phyloP scores from a whole-genome alignment of 2,329 filamentous ascomycete species.

The Penicillium sp. region DNA sequence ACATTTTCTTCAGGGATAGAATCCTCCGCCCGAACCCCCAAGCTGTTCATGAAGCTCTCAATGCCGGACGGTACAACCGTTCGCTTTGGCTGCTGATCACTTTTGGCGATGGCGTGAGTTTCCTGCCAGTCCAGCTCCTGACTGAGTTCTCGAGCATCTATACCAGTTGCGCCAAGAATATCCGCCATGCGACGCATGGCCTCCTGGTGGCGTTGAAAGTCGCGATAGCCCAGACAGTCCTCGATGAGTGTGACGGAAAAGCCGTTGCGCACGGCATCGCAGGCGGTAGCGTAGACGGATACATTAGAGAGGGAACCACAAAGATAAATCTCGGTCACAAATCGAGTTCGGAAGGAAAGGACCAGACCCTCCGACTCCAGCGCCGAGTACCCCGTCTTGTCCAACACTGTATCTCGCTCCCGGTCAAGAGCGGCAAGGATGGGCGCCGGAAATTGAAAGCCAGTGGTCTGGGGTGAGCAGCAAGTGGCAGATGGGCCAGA shows the following conservation, averaged over 20 bases:
- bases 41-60: constrained; percentile 40
- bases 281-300: constrained; percentile 86
- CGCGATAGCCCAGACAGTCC: constrained; percentile 84
- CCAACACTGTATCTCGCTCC: constrained; percentile 57
- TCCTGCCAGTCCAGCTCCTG: constrained; percentile 49
- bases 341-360: constrained; percentile 75
- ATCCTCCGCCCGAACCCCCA: constrained; percentile 32
- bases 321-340: constrained; percentile 87
- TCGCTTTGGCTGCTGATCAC: constrained; percentile 18
- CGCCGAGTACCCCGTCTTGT: constrained; percentile 86
- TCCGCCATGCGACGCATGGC: constrained; percentile 74
- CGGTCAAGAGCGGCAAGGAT: constrained; percentile 56
- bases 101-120: constrained; percentile 42
- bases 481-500: constrained; percentile 39
- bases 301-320: constrained; percentile 86
- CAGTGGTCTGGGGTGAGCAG: constrained; percentile 44
- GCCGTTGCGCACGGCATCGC: constrained; percentile 87
- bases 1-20: constrained; percentile 10
- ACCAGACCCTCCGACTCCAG: constrained; percentile 77
- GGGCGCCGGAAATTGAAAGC: constrained; percentile 56
- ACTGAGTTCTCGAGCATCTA: constrained; percentile 64
- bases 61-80: constrained; percentile 34
- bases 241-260: constrained; percentile 84
- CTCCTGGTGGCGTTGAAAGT: constrained; percentile 67
- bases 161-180: constrained; percentile 72